A percentile compares a stretch with the other conserved stretches of the same genome.
phyloP scores from a whole-genome alignment of 2,329 filamentous ascomycete genomes.

The Madurella mycetomatis region DNA sequence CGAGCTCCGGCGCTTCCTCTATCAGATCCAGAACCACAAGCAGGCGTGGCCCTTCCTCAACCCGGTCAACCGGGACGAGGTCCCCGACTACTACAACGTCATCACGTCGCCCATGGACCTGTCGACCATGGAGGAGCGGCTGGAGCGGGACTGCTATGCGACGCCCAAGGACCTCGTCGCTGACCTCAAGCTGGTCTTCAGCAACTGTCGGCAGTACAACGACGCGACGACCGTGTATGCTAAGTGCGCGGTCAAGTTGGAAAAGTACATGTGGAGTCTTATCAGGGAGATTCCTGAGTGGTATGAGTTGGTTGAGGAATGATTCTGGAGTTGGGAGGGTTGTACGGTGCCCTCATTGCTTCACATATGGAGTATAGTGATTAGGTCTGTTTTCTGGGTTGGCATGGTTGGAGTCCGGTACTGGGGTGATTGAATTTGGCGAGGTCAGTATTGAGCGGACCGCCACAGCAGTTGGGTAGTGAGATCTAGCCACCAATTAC shows the following conservation, averaged over 20 bases:
- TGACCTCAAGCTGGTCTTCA: constrained; percentile 83
- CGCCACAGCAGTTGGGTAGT: no score
- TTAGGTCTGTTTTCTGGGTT: no score
- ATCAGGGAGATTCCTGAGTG: constrained; percentile 90
- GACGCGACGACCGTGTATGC: constrained; percentile 90
- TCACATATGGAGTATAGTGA: no score
- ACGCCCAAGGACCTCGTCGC: constrained; percentile 85
- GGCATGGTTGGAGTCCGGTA: no score
- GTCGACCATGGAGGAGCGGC: constrained; percentile 87
- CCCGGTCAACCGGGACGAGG: constrained; percentile 90
- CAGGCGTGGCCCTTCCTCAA: constrained; percentile 91
- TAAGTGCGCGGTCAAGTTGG: constrained; percentile 88
- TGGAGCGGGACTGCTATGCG: constrained; percentile 85
- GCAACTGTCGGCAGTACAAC: constrained; percentile 94
- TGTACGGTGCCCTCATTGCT: no score
- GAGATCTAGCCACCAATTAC: no score
- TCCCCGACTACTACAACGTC: constrained; percentile 95
- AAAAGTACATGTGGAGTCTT: constrained; percentile 90
- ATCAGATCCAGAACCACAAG: constrained; percentile 89
- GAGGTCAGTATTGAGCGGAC: no score
- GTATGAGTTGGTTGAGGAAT: constrained; percentile 39
- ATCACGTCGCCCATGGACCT: constrained; percentile 98
- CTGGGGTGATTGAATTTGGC: no score
- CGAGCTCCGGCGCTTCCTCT: constrained; percentile 83
- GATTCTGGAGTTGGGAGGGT: neutral